Percentiles rank a stretch among this genome's conserved stretches.
Evolutionary conservation across 2,329 filamentous ascomycete genomes (phyloP).

Genomic region (Emmonsiellopsis sp.): DNA sequence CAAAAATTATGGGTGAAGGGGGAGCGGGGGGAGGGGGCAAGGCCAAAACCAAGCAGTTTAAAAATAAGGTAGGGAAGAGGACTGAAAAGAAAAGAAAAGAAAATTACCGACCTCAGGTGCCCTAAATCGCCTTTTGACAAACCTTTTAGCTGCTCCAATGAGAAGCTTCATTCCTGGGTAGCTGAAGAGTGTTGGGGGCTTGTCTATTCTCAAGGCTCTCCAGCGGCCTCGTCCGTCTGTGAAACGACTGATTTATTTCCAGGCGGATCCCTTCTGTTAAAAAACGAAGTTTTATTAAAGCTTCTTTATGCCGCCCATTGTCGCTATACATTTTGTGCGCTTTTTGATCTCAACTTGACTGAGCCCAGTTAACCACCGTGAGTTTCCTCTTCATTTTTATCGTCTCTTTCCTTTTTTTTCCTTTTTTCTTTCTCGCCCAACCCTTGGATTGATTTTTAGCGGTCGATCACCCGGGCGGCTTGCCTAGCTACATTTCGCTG

Average conservation of each 20-base stretch:
- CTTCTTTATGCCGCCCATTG: constrained; percentile 4
- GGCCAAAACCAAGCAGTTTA: not conserved
- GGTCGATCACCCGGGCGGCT: not conserved
- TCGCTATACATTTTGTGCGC: constrained; percentile 6
- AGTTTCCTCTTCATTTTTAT: constrained; percentile 3
- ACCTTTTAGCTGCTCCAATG: not conserved
- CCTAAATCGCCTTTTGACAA: not conserved
- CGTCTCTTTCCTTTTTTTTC: not conserved
- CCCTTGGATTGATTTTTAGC: not conserved
- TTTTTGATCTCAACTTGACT: constrained; percentile 3
- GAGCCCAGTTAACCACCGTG: not conserved
- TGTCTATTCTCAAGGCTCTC: constrained; percentile 1
- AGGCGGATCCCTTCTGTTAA: constrained; percentile 7
- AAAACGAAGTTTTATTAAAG: constrained; percentile 13
- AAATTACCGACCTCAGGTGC: not conserved
- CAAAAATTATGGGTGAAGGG: not conserved
- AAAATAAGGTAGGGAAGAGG: not conserved
- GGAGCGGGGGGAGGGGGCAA: not conserved
- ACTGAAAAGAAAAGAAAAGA: not conserved
- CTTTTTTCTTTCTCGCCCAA: not conserved
- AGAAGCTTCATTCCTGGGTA: not conserved
- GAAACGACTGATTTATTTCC: not conserved
- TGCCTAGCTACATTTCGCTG: not conserved
- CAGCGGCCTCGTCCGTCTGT: constrained; percentile 1
- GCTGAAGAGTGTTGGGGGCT: not conserved